Base-by-base conservation (phyloP, 805 yeast genomes). In the Metschnikowia hibisci region DNA sequence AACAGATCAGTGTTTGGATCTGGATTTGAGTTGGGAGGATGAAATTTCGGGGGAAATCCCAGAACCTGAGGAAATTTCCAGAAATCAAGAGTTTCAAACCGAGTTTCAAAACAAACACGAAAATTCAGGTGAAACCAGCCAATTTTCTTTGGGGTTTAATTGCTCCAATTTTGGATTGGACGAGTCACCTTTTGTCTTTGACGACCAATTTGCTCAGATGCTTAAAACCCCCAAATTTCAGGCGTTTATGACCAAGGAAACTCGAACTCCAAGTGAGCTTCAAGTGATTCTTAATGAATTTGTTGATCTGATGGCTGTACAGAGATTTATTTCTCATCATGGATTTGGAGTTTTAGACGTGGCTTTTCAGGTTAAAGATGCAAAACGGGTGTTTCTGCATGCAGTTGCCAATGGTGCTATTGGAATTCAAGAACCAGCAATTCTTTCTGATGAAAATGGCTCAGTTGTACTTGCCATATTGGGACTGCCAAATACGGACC, bases 261-360 rank as follows among this genome's bases (percentile, higher is more conserved):
- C 6, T 4, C 27, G 33, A 7, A 37, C 33, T 4, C 26, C 4
- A 4, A 13, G 27, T 6, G 40, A 37, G 27, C 40, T 37, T 16
- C 32, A 18, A 20, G 15, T 10, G 8, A 11, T 37, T 10, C 14
- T 37, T 14, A 29, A 29, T 11, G 40, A 37, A 14, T 25, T 20
- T 10, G 12, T 37, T 6, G 33, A 18, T 11, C 27, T 22, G 33
- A 27, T 6, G 14, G 40, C 32, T 4, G 14, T 29, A n/a, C 40
- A 29, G 40, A 50, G 56, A 14, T 68, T 57, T 49, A 50, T 67
- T 11, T 46, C 50, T 10, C 45, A 53, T 4, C 96, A 87, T 60
- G 91, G 95, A 1, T 90, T 85, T 56, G 85, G 87, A 4, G 87
- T 87, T n/a, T 78, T 78, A 58, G 93, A 87, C 55, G 78, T 87